These are phyloP conservation scores for Silene conica DNA, from an alignment of 148 eudicot species.

Conservation along the genomic window DNA sequence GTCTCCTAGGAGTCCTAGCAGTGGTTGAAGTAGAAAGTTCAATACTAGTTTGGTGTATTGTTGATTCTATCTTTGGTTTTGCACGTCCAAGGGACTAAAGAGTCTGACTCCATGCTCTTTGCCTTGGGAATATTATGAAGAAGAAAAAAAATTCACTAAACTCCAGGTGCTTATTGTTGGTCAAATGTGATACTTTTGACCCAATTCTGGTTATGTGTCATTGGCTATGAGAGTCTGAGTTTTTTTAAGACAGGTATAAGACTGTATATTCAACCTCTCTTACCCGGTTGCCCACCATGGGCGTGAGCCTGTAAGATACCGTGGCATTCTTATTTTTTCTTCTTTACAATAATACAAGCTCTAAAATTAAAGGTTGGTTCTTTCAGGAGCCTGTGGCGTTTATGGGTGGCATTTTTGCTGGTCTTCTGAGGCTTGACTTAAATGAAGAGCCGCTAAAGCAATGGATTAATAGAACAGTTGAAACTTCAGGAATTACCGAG, in stretches of 20 bases:
- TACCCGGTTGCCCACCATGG: no score
- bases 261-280: no score
- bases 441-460: conserved; percentile 89
- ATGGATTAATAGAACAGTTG: conserved; percentile 74
- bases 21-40: no score
- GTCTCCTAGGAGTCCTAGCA: no score
- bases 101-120: neutral
- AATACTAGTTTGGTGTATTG: neutral
- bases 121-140: neutral
- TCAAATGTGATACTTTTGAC: no score
- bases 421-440: conserved; percentile 84
- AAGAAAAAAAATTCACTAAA: neutral
- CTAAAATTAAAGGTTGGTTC: neutral
- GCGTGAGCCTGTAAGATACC: neutral
- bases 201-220: neutral
- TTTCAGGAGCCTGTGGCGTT: conserved; percentile 89
- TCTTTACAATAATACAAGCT: neutral
- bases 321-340: neutral
- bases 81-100: neutral
- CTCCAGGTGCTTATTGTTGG: no score
- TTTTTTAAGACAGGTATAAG: no score
- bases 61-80: neutral
- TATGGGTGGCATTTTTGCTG: conserved; percentile 90
- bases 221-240: no score
- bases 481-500: conserved; percentile 69